A percentile compares a stretch with the other conserved stretches of the same genome.
Conservation (phyloP, 768 basidiomycete genomes). For the Lentinula edodes region DNA sequence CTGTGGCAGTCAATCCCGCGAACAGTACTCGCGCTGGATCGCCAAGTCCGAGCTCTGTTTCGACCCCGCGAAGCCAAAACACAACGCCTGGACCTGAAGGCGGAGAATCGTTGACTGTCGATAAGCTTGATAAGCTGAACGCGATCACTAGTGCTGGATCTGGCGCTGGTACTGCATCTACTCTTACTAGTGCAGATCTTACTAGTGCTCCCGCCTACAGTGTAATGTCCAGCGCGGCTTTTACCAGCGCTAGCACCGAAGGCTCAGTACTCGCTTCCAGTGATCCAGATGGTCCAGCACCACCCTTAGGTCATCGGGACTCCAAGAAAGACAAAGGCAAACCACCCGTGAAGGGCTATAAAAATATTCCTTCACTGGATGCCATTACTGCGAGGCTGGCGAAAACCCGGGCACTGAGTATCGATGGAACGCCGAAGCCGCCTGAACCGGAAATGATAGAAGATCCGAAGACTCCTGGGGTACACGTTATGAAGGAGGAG, state of each 20-base stretch:
- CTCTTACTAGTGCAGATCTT: conserved; percentile 11
- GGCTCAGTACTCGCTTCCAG: neutral
- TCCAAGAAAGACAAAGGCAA: conserved; percentile 30
- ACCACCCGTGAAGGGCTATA: conserved; percentile 50
- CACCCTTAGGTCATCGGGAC: neutral
- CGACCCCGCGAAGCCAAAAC: conserved; percentile 35
- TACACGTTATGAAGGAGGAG: conserved; percentile 66
- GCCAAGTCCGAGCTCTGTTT: conserved; percentile 38
- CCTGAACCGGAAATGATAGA: conserved; percentile 77
- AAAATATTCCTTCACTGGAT: conserved; percentile 83
- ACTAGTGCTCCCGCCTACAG: neutral
- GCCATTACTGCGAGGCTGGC: conserved; percentile 79
- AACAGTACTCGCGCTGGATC: conserved; percentile 55
- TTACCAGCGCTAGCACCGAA: conserved; percentile 6
- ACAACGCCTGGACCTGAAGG: conserved; percentile 23
- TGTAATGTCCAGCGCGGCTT: neutral
- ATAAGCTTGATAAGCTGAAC: conserved; percentile 61
- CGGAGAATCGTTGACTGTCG: conserved; percentile 57
- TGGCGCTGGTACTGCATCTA: neutral
- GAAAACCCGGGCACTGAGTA: conserved; percentile 59
- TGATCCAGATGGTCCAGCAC: conserved; percentile 13
- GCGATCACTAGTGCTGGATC: conserved; percentile 33
- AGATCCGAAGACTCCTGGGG: conserved; percentile 77
- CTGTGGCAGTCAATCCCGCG: conserved; percentile 56
- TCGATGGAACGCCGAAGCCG: conserved; percentile 61